Conservation (phyloP, 345 rosid genomes). For the Heritiera littoralis region DNA sequence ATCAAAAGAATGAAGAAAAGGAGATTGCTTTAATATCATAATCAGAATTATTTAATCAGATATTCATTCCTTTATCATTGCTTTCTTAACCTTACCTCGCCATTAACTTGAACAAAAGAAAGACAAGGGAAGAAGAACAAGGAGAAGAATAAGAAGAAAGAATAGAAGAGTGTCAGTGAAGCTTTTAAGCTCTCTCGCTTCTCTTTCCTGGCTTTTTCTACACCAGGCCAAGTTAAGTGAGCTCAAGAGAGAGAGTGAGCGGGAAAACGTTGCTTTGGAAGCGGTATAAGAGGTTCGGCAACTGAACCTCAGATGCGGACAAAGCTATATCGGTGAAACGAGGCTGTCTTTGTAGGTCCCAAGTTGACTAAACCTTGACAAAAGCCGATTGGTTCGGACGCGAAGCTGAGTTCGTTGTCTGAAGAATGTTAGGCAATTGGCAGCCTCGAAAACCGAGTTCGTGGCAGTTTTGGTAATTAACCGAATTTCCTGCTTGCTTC, state of each 20-base stretch:
- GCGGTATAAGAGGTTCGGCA: conserved; percentile 24
- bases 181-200: conserved; percentile 6
- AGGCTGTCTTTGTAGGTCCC: conserved; percentile 31
- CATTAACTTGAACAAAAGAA: conserved; percentile 27
- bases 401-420: conserved; percentile 29
- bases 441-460: conserved; percentile 36
- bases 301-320: conserved; percentile 41
- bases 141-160: background rate
- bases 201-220: conserved; percentile 19
- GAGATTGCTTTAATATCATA: background rate
- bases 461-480: conserved; percentile 39
- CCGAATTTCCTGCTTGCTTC: conserved; percentile 37
- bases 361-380: conserved; percentile 39
- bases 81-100: conserved; percentile 37
- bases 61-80: background rate
- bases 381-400: conserved; percentile 30
- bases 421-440: conserved; percentile 21
- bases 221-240: conserved; percentile 43
- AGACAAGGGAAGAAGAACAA: conserved; percentile 10
- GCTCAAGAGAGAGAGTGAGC: conserved; percentile 36
- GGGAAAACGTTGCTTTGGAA: conserved; percentile 38
- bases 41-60: background rate
- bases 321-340: conserved; percentile 22
- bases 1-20: background rate
- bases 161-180: conserved; percentile 5